Evolutionary conservation across 352 stramenopile species (phyloP).

Genomic region (Pythium plurisporium): DNA sequence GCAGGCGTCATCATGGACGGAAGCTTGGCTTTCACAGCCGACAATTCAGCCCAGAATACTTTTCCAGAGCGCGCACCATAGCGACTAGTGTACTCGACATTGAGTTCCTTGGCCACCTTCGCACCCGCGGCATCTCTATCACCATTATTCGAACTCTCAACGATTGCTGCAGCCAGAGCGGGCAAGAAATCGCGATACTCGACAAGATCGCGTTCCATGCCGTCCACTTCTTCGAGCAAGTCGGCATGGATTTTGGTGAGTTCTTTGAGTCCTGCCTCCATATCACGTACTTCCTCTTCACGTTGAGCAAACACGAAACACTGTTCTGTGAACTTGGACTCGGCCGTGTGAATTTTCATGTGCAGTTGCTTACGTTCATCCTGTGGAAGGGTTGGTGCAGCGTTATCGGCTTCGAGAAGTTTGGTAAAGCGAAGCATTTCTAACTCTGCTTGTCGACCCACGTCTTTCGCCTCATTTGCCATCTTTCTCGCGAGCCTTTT

Average conservation of each 20-base stretch:
- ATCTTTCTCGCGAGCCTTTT: conserved; percentile 47
- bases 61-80: conserved; percentile 46
- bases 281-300: conserved; percentile 65
- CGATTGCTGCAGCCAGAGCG: conserved; percentile 40
- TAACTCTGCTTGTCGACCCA: conserved; percentile 38
- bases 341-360: conserved; percentile 26
- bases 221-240: conserved; percentile 51
- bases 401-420: conserved; percentile 48
- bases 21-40: conserved; percentile 67
- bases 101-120: conserved; percentile 48
- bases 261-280: conserved; percentile 56
- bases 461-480: conserved; percentile 44
- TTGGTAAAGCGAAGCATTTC: conserved; percentile 44
- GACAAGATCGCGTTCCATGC: conserved; percentile 51
- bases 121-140: conserved; percentile 45
- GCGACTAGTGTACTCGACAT: conserved; percentile 52
- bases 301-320: conserved; percentile 72
- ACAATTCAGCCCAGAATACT: conserved; percentile 66
- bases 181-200: conserved; percentile 52
- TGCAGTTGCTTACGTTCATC: conserved; percentile 44
- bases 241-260: conserved; percentile 64
- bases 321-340: conserved; percentile 48
- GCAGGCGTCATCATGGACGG: conserved; percentile 76
- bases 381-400: conserved; percentile 25
- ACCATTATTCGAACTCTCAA: conserved; percentile 18